Conservation (phyloP, 2,329 filamentous ascomycete genomes). For the Colletotrichum sp. region DNA sequence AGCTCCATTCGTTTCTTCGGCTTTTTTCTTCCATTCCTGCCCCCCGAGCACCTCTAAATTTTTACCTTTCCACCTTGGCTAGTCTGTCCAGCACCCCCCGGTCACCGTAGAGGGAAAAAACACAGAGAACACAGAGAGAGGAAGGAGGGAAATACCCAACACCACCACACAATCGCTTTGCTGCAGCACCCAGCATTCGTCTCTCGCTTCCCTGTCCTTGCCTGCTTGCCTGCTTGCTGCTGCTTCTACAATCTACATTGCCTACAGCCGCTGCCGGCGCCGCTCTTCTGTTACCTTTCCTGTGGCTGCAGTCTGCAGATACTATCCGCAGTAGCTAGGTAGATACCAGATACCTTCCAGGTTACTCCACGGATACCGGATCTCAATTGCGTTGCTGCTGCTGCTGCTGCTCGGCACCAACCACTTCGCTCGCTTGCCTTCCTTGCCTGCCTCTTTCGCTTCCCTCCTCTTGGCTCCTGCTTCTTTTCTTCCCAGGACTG, state of each 20-base stretch:
- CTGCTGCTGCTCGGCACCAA: slow-evolving; percentile 5
- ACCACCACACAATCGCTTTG: slow-evolving; percentile 10
- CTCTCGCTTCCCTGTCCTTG: slow-evolving; percentile 14
- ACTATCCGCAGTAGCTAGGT: not conserved
- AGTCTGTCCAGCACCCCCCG: slow-evolving; percentile 5
- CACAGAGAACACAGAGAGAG: not conserved
- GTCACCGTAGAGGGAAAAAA: not conserved
- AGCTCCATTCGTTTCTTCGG: not conserved
- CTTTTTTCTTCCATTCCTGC: not conserved
- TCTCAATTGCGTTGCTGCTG: not conserved
- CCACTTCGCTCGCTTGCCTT: slow-evolving; percentile 1
- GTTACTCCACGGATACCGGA: not conserved
- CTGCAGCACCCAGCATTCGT: not conserved
- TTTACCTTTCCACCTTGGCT: not conserved
- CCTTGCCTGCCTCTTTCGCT: slow-evolving; percentile 5
- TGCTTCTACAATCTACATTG: not conserved
- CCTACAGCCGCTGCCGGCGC: not conserved
- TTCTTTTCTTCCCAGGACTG: slow-evolving; percentile 12
- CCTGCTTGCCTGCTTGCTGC: not conserved
- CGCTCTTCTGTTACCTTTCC: not conserved
- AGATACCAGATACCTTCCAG: not conserved
- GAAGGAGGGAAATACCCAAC: not conserved
- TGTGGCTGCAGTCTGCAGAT: slow-evolving; percentile 10
- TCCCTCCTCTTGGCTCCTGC: slow-evolving; percentile 5
- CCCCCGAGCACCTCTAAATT: not conserved